Evolutionary conservation across 129 eudicot genomes (phyloP), one percentile per base, ranked within the genome.

Genomic region (Centella asiatica): DNA sequence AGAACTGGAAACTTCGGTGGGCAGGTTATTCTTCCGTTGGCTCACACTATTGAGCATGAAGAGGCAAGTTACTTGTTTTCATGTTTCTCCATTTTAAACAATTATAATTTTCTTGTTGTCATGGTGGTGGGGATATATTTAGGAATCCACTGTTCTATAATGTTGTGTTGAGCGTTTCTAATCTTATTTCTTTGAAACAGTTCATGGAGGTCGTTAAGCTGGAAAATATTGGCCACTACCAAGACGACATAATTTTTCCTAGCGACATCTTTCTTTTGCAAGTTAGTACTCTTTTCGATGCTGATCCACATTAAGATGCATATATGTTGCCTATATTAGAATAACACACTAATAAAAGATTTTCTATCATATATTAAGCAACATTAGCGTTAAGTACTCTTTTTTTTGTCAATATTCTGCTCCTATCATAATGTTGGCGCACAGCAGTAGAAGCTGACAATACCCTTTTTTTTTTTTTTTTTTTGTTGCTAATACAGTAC

Each of bases 11-110:
- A 72, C 64, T 83, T 80, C 62, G 99, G 90, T 46, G 95, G 95
- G 23, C 99, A 87, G 57, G 93, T 87, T 69, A 87, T 92, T 64
- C 96, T 92, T 67, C 99, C 99, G 29, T 73, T 92, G 64, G 99
- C 99, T 74, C 95, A 92, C 79, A 92, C 99, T 44, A 78, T 87
- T 40, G 99, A 92, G 73, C 73, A 92, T 52, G 99, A 92, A 78
- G 99, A 92, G 96, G 99, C 48, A 60, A 73, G 75, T 67, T 33
- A 36, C 49, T 67, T 62, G 1, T 53, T 62, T 20, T 20, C 15
- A 13, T 33, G 12, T 3, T n/a, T 6, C 0, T 9, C 6, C 14
- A n/a, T n/a, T 32, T 28, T 0, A 48, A 66, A n/a, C 29, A 29
- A 0, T 27, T 12, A 54, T 6, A 17, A 18, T 7, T 53, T 69